Evolutionary conservation across 1,284 basidiomycete species (phyloP).

Genomic region (Trametes polyzona): DNA sequence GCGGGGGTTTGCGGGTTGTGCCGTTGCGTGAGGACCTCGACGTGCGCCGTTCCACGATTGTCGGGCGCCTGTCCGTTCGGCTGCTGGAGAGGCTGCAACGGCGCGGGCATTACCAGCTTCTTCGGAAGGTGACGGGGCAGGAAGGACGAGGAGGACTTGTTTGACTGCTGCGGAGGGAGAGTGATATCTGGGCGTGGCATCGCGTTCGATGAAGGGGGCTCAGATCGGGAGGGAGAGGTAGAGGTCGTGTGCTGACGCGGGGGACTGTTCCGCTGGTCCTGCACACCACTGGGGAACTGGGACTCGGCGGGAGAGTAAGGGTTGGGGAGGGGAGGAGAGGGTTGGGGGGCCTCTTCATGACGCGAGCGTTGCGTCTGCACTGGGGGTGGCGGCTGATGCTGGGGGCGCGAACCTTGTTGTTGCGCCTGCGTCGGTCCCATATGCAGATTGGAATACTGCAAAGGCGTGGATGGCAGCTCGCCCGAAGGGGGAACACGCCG

Average conservation of each 20-base stretch:
- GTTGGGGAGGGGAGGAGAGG: conserved; percentile 17
- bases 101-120: conserved; percentile 68
- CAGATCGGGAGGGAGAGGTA: not conserved
- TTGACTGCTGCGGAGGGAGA: conserved; percentile 29
- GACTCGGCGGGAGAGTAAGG: conserved; percentile 15
- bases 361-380: not conserved
- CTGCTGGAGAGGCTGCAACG: conserved; percentile 40
- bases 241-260: conserved; percentile 8
- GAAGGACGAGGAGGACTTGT: conserved; percentile 13
- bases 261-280: conserved; percentile 4
- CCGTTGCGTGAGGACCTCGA: conserved; percentile 23
- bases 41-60: conserved; percentile 10
- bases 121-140: conserved; percentile 56
- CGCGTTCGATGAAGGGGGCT: conserved; percentile 7
- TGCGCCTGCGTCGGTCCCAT: conserved; percentile 15
- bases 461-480: conserved; percentile 16
- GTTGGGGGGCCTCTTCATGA: conserved; percentile 3
- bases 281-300: not conserved
- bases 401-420: not conserved
- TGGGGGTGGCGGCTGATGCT: not conserved
- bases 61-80: conserved; percentile 12
- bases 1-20: conserved; percentile 3
- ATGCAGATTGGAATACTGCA: conserved; percentile 23
- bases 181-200: conserved; percentile 32
- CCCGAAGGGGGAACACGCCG: conserved; percentile 16